Conservation (phyloP, 768 basidiomycete species). For the Hericium rajendrae region DNA sequence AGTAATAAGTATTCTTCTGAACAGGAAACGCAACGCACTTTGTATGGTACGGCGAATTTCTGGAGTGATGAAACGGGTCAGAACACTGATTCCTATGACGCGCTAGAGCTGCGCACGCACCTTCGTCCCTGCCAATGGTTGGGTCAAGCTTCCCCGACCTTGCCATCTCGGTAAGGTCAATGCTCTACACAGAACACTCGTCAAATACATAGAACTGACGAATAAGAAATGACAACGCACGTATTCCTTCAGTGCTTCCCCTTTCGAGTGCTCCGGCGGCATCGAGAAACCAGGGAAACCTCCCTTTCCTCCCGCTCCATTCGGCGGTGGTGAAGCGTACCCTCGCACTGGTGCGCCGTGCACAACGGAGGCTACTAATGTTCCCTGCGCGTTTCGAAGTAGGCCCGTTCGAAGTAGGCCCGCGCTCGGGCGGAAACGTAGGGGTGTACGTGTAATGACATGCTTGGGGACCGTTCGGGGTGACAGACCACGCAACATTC, state of each 20-base stretch:
- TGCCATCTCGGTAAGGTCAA: constrained; percentile 79
- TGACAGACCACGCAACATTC: not conserved
- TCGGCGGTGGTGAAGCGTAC: constrained; percentile 39
- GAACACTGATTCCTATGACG: not conserved
- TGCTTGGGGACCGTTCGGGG: not conserved
- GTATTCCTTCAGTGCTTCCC: constrained; percentile 79
- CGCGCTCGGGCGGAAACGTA: not conserved
- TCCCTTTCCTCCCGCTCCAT: constrained; percentile 28
- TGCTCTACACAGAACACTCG: constrained; percentile 37
- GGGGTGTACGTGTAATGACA: not conserved
- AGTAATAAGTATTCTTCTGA: not conserved
- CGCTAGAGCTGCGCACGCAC: constrained; percentile 23
- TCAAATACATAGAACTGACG: not conserved
- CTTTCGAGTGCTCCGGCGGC: constrained; percentile 60
- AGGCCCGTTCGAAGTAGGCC: not conserved
- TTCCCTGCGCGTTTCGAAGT: not conserved
- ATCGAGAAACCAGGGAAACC: constrained; percentile 55
- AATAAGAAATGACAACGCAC: constrained; percentile 26
- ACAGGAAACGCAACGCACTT: constrained; percentile 37
- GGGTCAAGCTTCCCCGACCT: constrained; percentile 82
- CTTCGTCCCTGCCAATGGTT: constrained; percentile 82
- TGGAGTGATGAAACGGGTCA: constrained; percentile 8
- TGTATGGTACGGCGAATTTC: constrained; percentile 90
- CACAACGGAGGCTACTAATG: not conserved
- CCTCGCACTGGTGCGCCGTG: constrained; percentile 15